These are phyloP conservation scores for Penicillium sp. DNA, from an alignment of 2,329 filamentous ascomycete species.

Conservation along the genomic window DNA sequence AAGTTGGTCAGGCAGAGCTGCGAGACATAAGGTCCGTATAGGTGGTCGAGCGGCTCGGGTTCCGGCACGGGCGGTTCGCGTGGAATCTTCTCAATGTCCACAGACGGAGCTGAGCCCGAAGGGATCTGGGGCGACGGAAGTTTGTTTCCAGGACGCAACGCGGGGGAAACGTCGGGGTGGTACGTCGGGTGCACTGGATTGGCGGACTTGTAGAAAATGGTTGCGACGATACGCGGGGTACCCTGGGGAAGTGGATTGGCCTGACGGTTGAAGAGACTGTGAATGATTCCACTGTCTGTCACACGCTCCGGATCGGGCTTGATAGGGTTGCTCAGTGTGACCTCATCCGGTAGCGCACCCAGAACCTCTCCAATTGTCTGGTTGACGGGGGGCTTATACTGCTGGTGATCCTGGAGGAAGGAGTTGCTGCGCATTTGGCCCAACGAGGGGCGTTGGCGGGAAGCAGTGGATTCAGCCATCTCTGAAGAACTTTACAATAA, in stretches of 20 bases:
- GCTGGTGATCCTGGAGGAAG: conserved; percentile 45
- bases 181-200: conserved; percentile 41
- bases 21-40: conserved; percentile 51
- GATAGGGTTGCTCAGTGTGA: conserved; percentile 32
- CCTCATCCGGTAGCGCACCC: conserved; percentile 25
- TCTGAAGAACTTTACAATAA: background rate
- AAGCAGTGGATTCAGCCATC: conserved; percentile 27
- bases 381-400: conserved; percentile 39
- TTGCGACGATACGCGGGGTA: conserved; percentile 42
- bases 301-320: conserved; percentile 36
- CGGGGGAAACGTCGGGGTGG: conserved; percentile 44
- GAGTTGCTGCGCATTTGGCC: conserved; percentile 41
- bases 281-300: conserved; percentile 42
- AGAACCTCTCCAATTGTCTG: conserved; percentile 36
- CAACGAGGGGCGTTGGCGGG: conserved; percentile 39
- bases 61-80: conserved; percentile 51
- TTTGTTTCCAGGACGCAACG: conserved; percentile 30
- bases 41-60: conserved; percentile 50
- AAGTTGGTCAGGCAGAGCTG: conserved; percentile 53
- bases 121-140: conserved; percentile 38
- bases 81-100: conserved; percentile 48
- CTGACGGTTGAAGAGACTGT: conserved; percentile 42
- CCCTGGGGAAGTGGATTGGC: conserved; percentile 35
- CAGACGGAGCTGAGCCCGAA: conserved; percentile 45
- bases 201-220: conserved; percentile 45